Evolutionary conservation across 2,329 filamentous ascomycete genomes (phyloP), one percentile per base, ranked within the genome.

Genomic region (Colletotrichum destructivum): DNA sequence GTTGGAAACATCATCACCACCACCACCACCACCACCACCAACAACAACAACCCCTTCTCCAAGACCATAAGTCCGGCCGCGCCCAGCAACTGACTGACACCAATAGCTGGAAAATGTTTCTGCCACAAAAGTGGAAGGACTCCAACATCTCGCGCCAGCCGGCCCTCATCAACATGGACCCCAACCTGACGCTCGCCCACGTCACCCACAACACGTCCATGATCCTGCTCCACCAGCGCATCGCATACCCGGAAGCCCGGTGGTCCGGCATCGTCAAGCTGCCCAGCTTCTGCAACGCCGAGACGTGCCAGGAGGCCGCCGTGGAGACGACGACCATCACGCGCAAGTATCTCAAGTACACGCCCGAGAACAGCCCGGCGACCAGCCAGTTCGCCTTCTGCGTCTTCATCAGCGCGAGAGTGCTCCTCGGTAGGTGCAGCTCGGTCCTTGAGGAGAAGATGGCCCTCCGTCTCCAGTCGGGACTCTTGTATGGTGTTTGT

Each of bases 161-260:
- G 2, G 75, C 74, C 0, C 73, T 77, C 0, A 76, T 74, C 21
- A 74, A 76, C 16, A 86, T 85, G 79, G 86, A 88, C 61, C 86
- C 86, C 0, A 88, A 87, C 56, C 76, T 87, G 21, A 87, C 86
- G 0, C 75, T 87, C 0, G 85, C 85, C 0, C 85, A 88, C 44
- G 79, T 85, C 12, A 87, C 84, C 0, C 86, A 87, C 57, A 87
- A 87, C 65, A 82, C 84, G 0, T 85, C 85, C 0, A 86, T 86
- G 78, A 86, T 88, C 31, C 77, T 87, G 0, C 76, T 88, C 0
- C 86, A 87, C 64, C 85, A 88, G 54, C 78, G 79, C 7, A 86
- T 88, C 49, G 86, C 85, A 0, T 87, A 85, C 55, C 84, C 84
- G 0, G 74, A 74, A 26, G 2, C 77, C 75, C 0, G 72, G 72